Percentiles rank a stretch among this genome's conserved stretches.
Evolutionary conservation across 768 basidiomycete genomes (phyloP).

Genomic region (Sutorius australiensis): DNA sequence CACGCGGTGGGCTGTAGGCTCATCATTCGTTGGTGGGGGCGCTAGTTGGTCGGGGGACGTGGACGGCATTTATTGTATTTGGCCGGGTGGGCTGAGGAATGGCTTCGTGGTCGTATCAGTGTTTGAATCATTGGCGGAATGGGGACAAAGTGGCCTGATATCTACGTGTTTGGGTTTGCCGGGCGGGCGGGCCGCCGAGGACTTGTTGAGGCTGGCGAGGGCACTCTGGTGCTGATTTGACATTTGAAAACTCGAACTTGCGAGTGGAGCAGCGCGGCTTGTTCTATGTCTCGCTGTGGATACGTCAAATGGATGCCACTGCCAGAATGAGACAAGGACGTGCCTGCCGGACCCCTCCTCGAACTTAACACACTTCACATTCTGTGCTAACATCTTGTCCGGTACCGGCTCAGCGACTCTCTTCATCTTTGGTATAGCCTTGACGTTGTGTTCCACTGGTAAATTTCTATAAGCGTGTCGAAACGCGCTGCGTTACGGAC

Average conservation of each 20-base stretch:
- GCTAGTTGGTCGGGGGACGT: background rate
- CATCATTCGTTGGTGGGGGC: background rate
- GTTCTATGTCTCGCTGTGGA: slow-evolving; percentile 8
- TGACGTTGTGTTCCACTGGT: slow-evolving; percentile 33
- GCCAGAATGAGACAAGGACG: background rate
- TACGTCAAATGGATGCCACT: background rate
- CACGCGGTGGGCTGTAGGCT: background rate
- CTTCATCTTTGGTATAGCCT: slow-evolving; percentile 3
- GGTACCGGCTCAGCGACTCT: background rate
- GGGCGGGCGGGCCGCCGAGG: background rate
- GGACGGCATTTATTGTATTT: background rate
- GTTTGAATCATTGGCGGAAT: background rate
- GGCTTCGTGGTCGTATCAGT: background rate
- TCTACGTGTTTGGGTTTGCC: background rate
- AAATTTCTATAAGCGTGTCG: slow-evolving; percentile 38
- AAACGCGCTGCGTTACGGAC: slow-evolving; percentile 40
- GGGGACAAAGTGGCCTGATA: background rate
- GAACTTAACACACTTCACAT: slow-evolving; percentile 10
- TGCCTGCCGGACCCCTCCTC: background rate
- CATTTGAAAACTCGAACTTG: background rate
- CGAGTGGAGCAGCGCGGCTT: background rate
- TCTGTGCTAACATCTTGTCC: background rate
- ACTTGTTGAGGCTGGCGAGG: background rate
- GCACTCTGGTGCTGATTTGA: background rate
- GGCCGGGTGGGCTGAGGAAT: background rate